These are phyloP conservation scores for Jatropha curcas DNA, from an alignment of 345 rosid species.

Conservation along the genomic window DNA sequence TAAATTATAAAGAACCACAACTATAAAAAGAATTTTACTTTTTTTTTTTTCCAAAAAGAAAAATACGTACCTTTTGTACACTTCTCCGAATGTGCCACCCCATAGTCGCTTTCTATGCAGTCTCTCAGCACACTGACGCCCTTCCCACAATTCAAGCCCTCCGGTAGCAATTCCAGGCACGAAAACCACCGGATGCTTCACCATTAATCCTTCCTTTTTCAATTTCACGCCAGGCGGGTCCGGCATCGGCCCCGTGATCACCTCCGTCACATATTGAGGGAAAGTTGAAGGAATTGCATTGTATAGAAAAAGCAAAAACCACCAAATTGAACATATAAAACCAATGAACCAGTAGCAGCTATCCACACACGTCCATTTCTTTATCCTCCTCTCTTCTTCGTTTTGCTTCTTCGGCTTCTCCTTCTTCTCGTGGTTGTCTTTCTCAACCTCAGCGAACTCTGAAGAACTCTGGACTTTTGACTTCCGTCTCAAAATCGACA, in stretches of 20 bases:
- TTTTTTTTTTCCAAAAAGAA: neutral
- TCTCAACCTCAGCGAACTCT: conserved; percentile 6
- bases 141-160: conserved; percentile 76
- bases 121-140: conserved; percentile 65
- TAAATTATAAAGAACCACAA: neutral
- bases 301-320: conserved; percentile 54
- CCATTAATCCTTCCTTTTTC: conserved; percentile 57
- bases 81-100: conserved; percentile 72
- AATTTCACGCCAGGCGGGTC: conserved; percentile 70
- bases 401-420: conserved; percentile 13
- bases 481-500: conserved; percentile 37
- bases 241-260: conserved; percentile 56
- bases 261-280: conserved; percentile 72
- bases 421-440: conserved; percentile 10
- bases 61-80: conserved; percentile 61
- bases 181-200: conserved; percentile 65
- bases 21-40: neutral
- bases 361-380: conserved; percentile 54
- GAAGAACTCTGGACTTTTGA: conserved; percentile 8
- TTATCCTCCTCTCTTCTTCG: neutral
- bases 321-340: conserved; percentile 56
- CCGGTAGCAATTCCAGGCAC: conserved; percentile 77
- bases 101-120: conserved; percentile 72
- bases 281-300: conserved; percentile 68
- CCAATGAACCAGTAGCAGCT: conserved; percentile 70